phyloP scores from a whole-genome alignment of 805 yeast genomes.

The Pichia scutulata region DNA sequence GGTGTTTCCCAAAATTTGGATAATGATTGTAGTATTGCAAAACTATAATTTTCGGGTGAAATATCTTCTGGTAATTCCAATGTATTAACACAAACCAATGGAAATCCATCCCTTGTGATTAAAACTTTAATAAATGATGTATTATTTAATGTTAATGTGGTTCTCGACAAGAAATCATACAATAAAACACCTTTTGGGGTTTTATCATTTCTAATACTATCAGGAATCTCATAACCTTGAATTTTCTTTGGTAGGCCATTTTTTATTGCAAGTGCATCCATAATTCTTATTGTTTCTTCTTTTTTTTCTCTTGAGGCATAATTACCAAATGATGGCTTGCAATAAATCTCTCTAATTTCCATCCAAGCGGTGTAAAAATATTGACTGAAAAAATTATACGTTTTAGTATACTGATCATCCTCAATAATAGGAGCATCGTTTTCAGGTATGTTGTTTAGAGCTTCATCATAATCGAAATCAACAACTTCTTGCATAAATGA shows the following conservation, averaged over 20 bases:
- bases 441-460: conserved; percentile 4
- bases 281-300: conserved; percentile 27
- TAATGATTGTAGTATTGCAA: conserved; percentile 54
- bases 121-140: conserved; percentile 51
- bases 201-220: conserved; percentile 40
- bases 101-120: conserved; percentile 65
- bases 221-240: conserved; percentile 49
- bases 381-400: conserved; percentile 32
- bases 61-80: conserved; percentile 29
- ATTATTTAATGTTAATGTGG: conserved; percentile 47
- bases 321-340: conserved; percentile 11
- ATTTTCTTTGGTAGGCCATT: conserved; percentile 56
- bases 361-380: conserved; percentile 44
- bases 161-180: conserved; percentile 68
- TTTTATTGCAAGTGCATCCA: conserved; percentile 41
- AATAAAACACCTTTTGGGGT: conserved; percentile 42
- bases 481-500: conserved; percentile 32
- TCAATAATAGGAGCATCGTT: background rate
- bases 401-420: background rate
- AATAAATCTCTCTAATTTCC: conserved; percentile 19
- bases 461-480: conserved; percentile 12
- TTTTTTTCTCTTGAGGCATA: conserved; percentile 14
- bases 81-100: conserved; percentile 48
- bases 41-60: conserved; percentile 46
- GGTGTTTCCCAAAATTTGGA: conserved; percentile 66